Percentiles rank a stretch among this genome's conserved stretches.
These are phyloP conservation scores for Linnemannia schmuckeri DNA, from an alignment of 192 early-diverging fungal genomes.

Conservation along the genomic window DNA sequence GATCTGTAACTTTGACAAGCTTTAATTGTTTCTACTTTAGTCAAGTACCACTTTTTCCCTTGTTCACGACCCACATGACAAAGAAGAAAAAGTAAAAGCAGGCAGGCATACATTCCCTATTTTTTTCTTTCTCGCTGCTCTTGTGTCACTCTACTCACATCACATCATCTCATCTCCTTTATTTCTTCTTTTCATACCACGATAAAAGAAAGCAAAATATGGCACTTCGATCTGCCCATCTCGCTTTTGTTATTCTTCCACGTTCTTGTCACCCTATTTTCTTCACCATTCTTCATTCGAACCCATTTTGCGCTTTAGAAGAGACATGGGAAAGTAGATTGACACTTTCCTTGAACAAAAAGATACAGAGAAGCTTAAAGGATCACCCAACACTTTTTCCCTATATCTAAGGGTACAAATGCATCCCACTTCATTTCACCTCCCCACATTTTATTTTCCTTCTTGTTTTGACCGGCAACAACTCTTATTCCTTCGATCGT, in stretches of 20 bases:
- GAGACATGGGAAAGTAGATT: too few relatives aligned
- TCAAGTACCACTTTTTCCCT: background rate
- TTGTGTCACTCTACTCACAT: slow-evolving; percentile 9
- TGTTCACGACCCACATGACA: background rate
- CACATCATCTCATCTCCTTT: slow-evolving; percentile 4
- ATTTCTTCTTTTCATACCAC: background rate
- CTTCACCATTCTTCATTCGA: background rate
- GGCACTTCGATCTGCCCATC: background rate
- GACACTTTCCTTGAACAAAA: too few relatives aligned
- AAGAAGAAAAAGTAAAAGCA: background rate
- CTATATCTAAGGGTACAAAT: background rate
- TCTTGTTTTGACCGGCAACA: background rate
- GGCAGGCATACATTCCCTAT: background rate
- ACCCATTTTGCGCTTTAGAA: too few relatives aligned
- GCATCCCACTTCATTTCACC: background rate
- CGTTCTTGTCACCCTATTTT: background rate
- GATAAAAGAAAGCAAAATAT: background rate
- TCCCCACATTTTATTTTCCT: background rate
- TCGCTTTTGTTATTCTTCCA: background rate
- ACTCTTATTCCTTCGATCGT: slow-evolving; percentile 1
- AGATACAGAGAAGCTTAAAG: too few relatives aligned
- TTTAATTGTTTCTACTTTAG: slow-evolving; percentile 3
- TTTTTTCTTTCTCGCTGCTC: background rate
- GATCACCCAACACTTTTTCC: background rate
- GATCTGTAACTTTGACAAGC: background rate